phyloP scores from a whole-genome alignment of 2,329 filamentous ascomycete genomes.

The Graphiopsis chlorocephala region DNA sequence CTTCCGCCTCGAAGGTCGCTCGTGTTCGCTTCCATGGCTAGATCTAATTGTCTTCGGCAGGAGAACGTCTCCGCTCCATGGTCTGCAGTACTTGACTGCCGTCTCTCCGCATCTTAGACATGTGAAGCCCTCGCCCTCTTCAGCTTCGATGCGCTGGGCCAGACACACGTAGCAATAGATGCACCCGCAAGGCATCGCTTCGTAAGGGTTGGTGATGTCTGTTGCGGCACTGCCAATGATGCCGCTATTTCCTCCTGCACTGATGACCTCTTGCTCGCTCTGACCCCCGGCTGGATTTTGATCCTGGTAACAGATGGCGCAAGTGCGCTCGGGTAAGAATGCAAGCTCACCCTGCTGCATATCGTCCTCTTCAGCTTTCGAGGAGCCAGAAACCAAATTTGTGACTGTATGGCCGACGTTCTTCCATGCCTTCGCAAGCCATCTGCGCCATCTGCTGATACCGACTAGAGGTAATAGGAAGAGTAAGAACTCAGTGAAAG shows the following conservation, averaged over 20 bases:
- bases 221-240: slow-evolving; percentile 85
- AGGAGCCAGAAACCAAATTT: slow-evolving; percentile 38
- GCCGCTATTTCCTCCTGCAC: slow-evolving; percentile 55
- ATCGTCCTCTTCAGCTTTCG: slow-evolving; percentile 42
- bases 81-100: slow-evolving; percentile 75
- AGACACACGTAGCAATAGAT: slow-evolving; percentile 96
- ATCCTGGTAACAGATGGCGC: slow-evolving; percentile 94
- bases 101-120: slow-evolving; percentile 85
- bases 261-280: slow-evolving; percentile 73
- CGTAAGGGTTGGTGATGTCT: slow-evolving; percentile 94
- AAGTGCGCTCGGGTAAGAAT: slow-evolving; percentile 89
- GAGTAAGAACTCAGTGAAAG: slow-evolving; percentile 98
- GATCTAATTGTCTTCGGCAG: neutral
- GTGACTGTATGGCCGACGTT: slow-evolving; percentile 65
- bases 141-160: slow-evolving; percentile 82
- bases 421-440: slow-evolving; percentile 83
- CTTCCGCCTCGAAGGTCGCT: slow-evolving; percentile 26
- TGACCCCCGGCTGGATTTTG: slow-evolving; percentile 67
- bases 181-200: slow-evolving; percentile 82
- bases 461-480: slow-evolving; percentile 97
- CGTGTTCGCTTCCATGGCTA: slow-evolving; percentile 50
- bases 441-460: slow-evolving; percentile 86
- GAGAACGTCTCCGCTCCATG: slow-evolving; percentile 83
- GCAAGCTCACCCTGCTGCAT: slow-evolving; percentile 63
- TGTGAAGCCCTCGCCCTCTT: slow-evolving; percentile 91